Evolutionary conservation across 768 basidiomycete species (phyloP), one percentile per base, ranked within the genome.

Genomic region (Leucocoprinus sp.): DNA sequence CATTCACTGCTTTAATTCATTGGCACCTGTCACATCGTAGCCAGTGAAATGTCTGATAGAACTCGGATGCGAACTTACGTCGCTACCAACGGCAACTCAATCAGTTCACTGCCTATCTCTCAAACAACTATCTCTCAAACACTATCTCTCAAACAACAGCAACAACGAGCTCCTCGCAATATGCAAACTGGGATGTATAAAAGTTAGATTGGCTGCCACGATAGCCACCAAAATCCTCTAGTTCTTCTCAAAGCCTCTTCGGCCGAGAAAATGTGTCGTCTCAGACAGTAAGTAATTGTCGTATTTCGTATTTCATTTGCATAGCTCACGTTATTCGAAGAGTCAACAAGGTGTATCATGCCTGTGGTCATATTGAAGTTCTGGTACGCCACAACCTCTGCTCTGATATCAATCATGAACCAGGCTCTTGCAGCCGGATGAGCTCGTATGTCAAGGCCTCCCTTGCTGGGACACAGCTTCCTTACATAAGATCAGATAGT

Each of bases 21-120:
- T 42, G 46, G 24, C 46, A 48, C 39, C 39, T 48, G 46, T 48
- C 46, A 42, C 29, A 18, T n/a, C 35, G 38, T 33, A 45, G 29
- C 23, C 23, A 34, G 23, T 33, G 21, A 19, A 28, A 27, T 15
- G 21, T 24, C 15, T 34, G 28, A 35, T 26, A 26, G 36, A 37
- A 21, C 23, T 9, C 12, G 38, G 15, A 36, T 11, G 4, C 33
- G 46, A 48, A 34, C 22, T 15, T 33, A 18, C 15, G 21, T 28
- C 39, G 35, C 43, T 45, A 27, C 33, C 28, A 45, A 27, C 35
- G 21, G 7, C 42, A 39, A 48, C 39, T 48, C 39, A 26, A 36
- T 41, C 26, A 22, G n/a, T 15, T 40, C 46, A 48, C 26, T 33
- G 39, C 46, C 22, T 33, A 33, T 40, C 22, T 11, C 40, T 39